Conservation (phyloP, 2,329 filamentous ascomycete genomes). For the Botryotinia calthae region DNA sequence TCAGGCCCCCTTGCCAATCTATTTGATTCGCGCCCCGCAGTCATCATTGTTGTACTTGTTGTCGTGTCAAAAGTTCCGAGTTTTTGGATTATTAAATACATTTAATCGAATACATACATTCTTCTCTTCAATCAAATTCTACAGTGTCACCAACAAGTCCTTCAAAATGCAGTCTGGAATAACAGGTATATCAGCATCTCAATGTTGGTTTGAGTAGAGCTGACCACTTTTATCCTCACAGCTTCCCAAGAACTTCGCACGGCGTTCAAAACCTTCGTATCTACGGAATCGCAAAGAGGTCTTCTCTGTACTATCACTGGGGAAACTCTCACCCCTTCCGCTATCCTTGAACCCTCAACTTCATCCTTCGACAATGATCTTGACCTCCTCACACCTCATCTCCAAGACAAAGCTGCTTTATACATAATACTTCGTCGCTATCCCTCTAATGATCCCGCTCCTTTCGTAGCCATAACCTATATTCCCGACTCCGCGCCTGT, state of each 20-base stretch:
- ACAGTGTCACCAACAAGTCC: conserved; percentile 11
- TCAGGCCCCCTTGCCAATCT: not conserved
- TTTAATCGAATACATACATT: not conserved
- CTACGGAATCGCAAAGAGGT: conserved; percentile 60
- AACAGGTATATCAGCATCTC: conserved; percentile 51
- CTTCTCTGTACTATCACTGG: conserved; percentile 68
- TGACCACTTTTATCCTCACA: conserved; percentile 38
- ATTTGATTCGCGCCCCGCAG: conserved; percentile 13
- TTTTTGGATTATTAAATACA: not conserved
- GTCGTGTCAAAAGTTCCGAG: conserved; percentile 13
- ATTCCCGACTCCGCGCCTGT: conserved; percentile 76
- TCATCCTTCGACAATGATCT: conserved; percentile 64
- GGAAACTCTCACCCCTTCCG: conserved; percentile 64
- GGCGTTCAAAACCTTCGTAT: conserved; percentile 69
- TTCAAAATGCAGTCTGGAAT: conserved; percentile 74
- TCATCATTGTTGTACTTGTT: conserved; percentile 18
- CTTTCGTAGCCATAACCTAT: conserved; percentile 70
- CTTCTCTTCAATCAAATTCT: not conserved
- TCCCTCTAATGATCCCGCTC: conserved; percentile 46
- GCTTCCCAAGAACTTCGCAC: conserved; percentile 75
- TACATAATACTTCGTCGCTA: conserved; percentile 74
- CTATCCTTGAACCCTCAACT: conserved; percentile 52
- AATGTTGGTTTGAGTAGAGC: conserved; percentile 10
- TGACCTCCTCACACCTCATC: conserved; percentile 56
- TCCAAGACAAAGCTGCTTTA: conserved; percentile 64